Percentiles rank a stretch among this genome's conserved stretches.
Conservation (phyloP, 1,284 basidiomycete species). For the Inonotus hispidus region DNA sequence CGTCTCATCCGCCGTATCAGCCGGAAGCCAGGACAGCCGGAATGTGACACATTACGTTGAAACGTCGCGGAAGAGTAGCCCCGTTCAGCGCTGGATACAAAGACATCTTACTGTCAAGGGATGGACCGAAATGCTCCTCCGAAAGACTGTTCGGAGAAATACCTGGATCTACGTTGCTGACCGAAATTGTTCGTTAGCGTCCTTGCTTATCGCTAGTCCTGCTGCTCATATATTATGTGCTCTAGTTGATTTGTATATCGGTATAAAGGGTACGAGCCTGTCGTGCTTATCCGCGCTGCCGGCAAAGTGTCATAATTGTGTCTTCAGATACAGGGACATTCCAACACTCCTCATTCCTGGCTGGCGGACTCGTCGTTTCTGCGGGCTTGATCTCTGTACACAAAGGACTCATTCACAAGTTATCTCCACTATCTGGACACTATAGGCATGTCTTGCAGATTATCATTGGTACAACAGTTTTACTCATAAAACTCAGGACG, state of each 20-base stretch:
- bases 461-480: background rate
- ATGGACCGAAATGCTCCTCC: constrained; percentile 32
- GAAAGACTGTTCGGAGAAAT: constrained; percentile 57
- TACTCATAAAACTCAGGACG: background rate
- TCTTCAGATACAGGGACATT: constrained; percentile 49
- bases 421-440: constrained; percentile 66
- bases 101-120: constrained; percentile 9
- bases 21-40: constrained; percentile 29
- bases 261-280: constrained; percentile 50
- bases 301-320: background rate
- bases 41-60: constrained; percentile 50
- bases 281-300: background rate
- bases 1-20: constrained; percentile 20
- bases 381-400: constrained; percentile 67
- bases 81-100: constrained; percentile 18
- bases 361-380: constrained; percentile 56
- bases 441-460: constrained; percentile 38
- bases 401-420: constrained; percentile 55
- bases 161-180: constrained; percentile 67
- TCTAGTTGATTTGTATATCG: constrained; percentile 63
- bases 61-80: constrained; percentile 29
- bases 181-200: constrained; percentile 1
- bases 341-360: constrained; percentile 65
- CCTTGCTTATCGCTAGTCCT: background rate
- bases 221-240: background rate